Base-by-base conservation (phyloP, 345 rosid genomes). In the Pugionium dolabratum region DNA sequence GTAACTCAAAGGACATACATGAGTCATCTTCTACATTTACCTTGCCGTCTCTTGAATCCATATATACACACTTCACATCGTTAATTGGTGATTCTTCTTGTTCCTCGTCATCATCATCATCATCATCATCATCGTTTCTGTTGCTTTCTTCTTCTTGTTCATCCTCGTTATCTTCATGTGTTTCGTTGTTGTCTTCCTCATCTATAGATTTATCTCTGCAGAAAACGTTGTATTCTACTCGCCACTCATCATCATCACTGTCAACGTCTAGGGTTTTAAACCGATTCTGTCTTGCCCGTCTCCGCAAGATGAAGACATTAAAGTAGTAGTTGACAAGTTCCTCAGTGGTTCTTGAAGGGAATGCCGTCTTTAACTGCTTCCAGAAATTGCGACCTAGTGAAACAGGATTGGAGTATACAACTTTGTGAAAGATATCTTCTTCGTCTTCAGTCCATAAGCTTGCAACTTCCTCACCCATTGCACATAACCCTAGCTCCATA, bases 241-340 rank as follows among this genome's bases (percentile, higher is more conserved):
- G 86, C 88, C 89, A 87, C 73, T 93, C 94, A 59, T 93, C 97
- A 35, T 84, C 75, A 57, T 93, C 98, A 43, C 97, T 89, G 27
- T 86, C 86, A 2, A 78, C 60, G 41, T 83, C 85, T 77, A 75
- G 54, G 2, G 81, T 71, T 55, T 66, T 77, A 49, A 75, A 78
- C 71, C 97, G 77, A 70, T 93, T 93, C 86, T 93, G 98, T 1
- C 62, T 63, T 28, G 86, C 82, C 2, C 98, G 85, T 70, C 74
- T 84, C 62, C 60, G 76, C 54, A 93, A 81, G 80, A 85, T 76
- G 66, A 93, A 90, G 54, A 81, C 90, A 35, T 92, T 89, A 54
- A 89, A 92, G 77, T 92, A 92, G 79, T 89, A 92, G 70, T 85
- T 82, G 35, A 92, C 85, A 35, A 87, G 53, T n/a, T 93, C 96